Evolutionary conservation across 257 asterid species (phyloP).

Genomic region (Plantago elongata): DNA sequence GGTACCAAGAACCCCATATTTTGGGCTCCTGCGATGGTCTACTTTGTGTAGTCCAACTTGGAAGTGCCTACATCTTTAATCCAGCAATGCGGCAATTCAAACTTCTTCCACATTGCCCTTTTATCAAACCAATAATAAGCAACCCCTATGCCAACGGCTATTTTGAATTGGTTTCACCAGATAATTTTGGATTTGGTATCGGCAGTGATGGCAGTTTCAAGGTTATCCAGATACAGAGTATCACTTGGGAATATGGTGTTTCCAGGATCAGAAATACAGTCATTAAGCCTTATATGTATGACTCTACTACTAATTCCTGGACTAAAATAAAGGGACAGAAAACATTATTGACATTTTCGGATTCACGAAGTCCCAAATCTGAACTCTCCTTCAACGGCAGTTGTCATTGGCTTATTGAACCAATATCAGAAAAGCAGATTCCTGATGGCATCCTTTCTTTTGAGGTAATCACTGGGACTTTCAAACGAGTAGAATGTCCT

Average conservation of each 20-base stretch:
- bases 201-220: slow-evolving; percentile 1
- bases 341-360: rapidly evolving
- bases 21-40: slow-evolving; percentile 6
- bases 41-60: not conserved
- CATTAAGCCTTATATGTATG: not conserved
- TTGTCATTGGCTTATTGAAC: not conserved
- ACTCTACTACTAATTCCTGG: slow-evolving; percentile 7
- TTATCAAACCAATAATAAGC: not conserved
- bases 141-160: too few relatives aligned
- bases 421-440: not conserved
- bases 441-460: not conserved
- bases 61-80: slow-evolving; percentile 1
- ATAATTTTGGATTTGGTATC: slow-evolving; percentile 14
- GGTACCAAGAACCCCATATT: too few relatives aligned
- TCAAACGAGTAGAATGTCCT: not conserved
- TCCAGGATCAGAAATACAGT: not conserved
- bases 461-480: not conserved
- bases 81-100: slow-evolving; percentile 4
- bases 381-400: slow-evolving; percentile 3
- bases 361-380: not conserved
- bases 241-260: not conserved
- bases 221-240: not conserved
- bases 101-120: not conserved
- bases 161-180: too few relatives aligned
- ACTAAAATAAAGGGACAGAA: not conserved